Percentiles rank a stretch among this genome's conserved stretches.
These are phyloP conservation scores for Trypethelium eluteriae DNA, from an alignment of 495 filamentous ascomycete genomes.

Conservation along the genomic window DNA sequence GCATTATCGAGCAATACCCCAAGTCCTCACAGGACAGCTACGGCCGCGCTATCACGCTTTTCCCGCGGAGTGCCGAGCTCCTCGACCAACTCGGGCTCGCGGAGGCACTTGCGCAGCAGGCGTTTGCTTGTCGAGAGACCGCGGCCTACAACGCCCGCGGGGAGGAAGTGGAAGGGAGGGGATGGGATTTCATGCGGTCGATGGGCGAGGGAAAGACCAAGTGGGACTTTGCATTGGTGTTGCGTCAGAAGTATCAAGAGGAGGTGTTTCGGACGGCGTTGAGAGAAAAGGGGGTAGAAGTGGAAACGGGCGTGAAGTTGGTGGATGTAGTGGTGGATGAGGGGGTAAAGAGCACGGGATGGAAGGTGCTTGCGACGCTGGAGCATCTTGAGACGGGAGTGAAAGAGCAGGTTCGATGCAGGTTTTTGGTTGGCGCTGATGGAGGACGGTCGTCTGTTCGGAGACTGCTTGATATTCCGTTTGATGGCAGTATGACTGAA, in stretches of 20 bases:
- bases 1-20: constrained; percentile 39
- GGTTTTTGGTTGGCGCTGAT: constrained; percentile 45
- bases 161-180: constrained; percentile 32
- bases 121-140: constrained; percentile 44
- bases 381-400: constrained; percentile 25
- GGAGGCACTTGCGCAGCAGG: constrained; percentile 42
- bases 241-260: constrained; percentile 41
- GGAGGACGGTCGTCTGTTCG: constrained; percentile 43
- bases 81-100: constrained; percentile 44
- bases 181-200: constrained; percentile 36
- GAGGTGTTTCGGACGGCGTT: constrained; percentile 36
- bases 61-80: constrained; percentile 41
- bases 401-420: constrained; percentile 29
- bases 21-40: constrained; percentile 38
- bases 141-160: constrained; percentile 43
- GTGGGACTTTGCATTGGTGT: constrained; percentile 40
- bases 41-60: constrained; percentile 42
- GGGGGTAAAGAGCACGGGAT: constrained; percentile 20
- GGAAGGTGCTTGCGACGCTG: constrained; percentile 27
- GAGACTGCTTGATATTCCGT: constrained; percentile 37
- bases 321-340: constrained; percentile 30
- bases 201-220: constrained; percentile 35
- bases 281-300: constrained; percentile 23
- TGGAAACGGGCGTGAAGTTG: constrained; percentile 30
- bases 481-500: constrained; percentile 40